A percentile compares a stretch with the other conserved stretches of the same genome.
Evolutionary conservation across 2,329 filamentous ascomycete genomes (phyloP).

Genomic region (Diaporthe helianthi): DNA sequence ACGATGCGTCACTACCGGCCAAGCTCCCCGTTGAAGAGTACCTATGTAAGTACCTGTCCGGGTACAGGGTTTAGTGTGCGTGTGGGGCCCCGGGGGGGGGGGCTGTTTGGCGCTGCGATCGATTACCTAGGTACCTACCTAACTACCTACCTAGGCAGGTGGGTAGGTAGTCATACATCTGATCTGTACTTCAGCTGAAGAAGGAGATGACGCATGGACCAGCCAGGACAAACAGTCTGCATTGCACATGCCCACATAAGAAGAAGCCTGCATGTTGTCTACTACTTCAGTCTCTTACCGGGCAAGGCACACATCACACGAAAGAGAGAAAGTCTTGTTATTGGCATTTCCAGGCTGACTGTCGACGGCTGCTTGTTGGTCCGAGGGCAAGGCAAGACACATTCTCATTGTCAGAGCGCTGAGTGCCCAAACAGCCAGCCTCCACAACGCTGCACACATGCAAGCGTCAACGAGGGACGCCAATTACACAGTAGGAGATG

Average conservation of each 20-base stretch:
- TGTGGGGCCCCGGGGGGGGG: too few relatives aligned
- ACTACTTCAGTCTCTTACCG: too few relatives aligned
- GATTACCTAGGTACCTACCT: background rate
- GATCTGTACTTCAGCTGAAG: background rate
- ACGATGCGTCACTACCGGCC: conserved; percentile 26
- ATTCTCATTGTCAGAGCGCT: background rate
- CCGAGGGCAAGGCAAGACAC: too few relatives aligned
- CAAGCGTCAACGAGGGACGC: background rate
- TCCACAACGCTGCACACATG: background rate
- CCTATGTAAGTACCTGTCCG: background rate
- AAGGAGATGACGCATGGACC: background rate
- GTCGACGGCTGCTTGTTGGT: too few relatives aligned
- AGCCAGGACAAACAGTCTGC: background rate
- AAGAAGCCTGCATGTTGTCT: background rate
- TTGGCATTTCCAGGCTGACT: background rate
- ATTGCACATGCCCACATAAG: background rate
- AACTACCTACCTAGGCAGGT: too few relatives aligned
- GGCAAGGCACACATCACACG: too few relatives aligned
- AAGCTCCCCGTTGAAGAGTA: conserved; percentile 24
- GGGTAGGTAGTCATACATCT: too few relatives aligned
- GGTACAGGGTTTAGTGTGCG: background rate
- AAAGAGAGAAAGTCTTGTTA: background rate
- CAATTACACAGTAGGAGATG: too few relatives aligned
- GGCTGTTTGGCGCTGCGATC: conserved; percentile 25
- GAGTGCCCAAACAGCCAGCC: background rate